Base-by-base conservation (phyloP, 2,329 filamentous ascomycete genomes). In the Aspergillus texensis region DNA sequence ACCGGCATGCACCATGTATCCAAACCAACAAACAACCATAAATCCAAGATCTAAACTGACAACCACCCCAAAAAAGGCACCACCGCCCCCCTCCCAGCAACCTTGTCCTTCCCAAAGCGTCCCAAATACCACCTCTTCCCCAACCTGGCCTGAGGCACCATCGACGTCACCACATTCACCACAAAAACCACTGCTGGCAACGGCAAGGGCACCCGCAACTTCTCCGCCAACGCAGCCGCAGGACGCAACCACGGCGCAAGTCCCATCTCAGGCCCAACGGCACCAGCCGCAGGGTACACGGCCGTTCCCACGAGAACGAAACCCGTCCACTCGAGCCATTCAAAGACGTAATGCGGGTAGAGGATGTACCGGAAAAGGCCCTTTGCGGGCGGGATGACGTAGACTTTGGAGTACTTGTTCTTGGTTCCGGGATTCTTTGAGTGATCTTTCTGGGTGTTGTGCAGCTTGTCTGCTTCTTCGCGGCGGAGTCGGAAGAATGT, bases 251-350 rank as follows among this genome's bases (percentile, higher is more conserved):
- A 80, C 24, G 78, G 75, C 0, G 75, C 77, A 5, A 77, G 71
- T 2, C 41, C 70, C 24, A 80, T 62, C 11, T 72, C 68, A 14
- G 54, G 36, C 8, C 16, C 34, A 36, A 11, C 46, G 11, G 4
- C 30, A 10, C 34, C 19, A 21, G 41, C n/a, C 14, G 53, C 9
- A 21, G 53, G 72, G 10, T 72, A 75, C 16, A 81, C 74, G 0
- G 76, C 70, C 0, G 75, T 75, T 11, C 78, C 81, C 12, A 79
- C 73, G 32, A 97, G 86, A 83, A 90, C 93, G 77, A 93, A 99
- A 0, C 95, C 95, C 4, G 86, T 78, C 95, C 95, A 99, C 83
- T 99, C 95, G 59, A 97, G 77, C 95, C 95, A 99, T 81, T 99
- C 95, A 74, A 90, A 91, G n/a, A 96, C 83, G 77, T 97, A 99